Conservation (phyloP, 148 eudicot genomes). For the Simmondsia chinensis region DNA sequence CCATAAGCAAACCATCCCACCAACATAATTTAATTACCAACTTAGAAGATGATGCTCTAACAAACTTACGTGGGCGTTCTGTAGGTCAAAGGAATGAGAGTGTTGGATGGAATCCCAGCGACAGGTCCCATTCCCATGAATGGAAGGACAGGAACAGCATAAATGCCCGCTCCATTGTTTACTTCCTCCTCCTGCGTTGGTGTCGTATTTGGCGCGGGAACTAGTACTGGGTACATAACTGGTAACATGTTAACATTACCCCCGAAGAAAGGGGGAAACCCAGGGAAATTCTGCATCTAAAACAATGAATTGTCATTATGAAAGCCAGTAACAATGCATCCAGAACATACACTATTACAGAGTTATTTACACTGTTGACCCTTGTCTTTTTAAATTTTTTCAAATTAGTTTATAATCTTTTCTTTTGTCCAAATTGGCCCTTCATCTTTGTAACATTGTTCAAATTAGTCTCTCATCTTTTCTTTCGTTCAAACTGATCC, state of each 20-base stretch:
- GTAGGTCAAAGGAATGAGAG: constrained; percentile 91
- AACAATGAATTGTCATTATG: too few species aligned
- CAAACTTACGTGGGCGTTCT: constrained; percentile 71
- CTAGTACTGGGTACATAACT: constrained; percentile 62
- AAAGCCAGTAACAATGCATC: too few species aligned
- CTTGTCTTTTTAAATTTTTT: too few species aligned
- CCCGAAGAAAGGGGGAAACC: constrained; percentile 30
- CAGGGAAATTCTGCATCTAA: constrained; percentile 31
- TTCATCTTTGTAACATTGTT: too few species aligned
- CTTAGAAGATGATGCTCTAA: neutral
- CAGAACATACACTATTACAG: too few species aligned
- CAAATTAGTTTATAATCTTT: too few species aligned
- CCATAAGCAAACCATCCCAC: too few species aligned
- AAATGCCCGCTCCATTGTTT: constrained; percentile 82
- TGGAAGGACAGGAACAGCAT: constrained; percentile 78
- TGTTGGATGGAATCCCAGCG: constrained; percentile 59
- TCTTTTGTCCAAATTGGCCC: too few species aligned
- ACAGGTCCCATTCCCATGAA: constrained; percentile 50
- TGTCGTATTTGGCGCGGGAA: constrained; percentile 40
- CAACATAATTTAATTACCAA: neutral
- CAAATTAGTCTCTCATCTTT: too few species aligned
- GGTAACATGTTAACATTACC: constrained; percentile 55
- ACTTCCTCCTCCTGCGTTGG: constrained; percentile 61
- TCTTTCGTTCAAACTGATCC: too few species aligned
- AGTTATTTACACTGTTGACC: too few species aligned